Evolutionary conservation across 306 rosid genomes (phyloP).

Genomic region (Citrullus mucosospermus): DNA sequence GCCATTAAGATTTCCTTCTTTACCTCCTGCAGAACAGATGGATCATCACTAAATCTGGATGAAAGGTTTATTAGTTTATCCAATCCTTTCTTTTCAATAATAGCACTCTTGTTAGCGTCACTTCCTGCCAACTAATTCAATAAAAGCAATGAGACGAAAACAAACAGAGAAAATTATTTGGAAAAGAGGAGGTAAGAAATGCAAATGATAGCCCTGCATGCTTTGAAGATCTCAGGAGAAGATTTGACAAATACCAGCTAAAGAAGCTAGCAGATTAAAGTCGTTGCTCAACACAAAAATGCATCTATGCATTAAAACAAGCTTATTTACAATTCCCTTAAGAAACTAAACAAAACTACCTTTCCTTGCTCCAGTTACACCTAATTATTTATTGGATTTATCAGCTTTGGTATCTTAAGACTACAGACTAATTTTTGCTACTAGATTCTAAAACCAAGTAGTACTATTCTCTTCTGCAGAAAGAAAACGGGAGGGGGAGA

Average conservation of each 20-base stretch:
- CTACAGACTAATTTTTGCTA: background rate
- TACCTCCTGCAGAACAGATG: constrained; percentile 86
- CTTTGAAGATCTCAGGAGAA: background rate
- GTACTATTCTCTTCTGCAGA: background rate
- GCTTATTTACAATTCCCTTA: background rate
- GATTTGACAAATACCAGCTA: background rate
- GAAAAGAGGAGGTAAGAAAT: background rate
- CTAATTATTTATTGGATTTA: background rate
- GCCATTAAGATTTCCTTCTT: constrained; percentile 6
- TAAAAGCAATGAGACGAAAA: constrained; percentile 17
- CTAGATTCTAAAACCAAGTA: background rate
- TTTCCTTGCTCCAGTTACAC: background rate
- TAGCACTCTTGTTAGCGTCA: constrained; percentile 55
- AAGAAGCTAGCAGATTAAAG: background rate
- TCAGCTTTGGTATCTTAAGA: background rate
- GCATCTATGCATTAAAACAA: background rate
- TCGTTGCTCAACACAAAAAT: background rate
- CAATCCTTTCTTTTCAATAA: constrained; percentile 72
- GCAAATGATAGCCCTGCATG: background rate
- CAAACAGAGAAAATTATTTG: background rate
- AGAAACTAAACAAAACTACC: background rate
- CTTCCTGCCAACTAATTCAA: constrained; percentile 82
- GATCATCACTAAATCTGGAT: constrained; percentile 58
- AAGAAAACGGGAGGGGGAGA: background rate
- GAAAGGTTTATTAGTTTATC: constrained; percentile 66